Conservation (phyloP, 805 yeast genomes). For the Kuraishia ogatae region DNA sequence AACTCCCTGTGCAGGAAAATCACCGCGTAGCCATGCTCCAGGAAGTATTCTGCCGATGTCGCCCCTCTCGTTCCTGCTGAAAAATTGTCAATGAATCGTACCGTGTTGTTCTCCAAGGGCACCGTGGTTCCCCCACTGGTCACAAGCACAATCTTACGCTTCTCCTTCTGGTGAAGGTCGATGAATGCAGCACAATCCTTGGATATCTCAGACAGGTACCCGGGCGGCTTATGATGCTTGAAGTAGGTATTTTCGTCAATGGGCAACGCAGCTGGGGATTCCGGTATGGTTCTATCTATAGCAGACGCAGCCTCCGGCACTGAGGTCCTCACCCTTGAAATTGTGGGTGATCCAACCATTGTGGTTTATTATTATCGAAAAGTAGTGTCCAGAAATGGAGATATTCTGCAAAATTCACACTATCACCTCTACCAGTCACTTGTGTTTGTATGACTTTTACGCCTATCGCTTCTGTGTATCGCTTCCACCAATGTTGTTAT, state of each 20-base stretch:
- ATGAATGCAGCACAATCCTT: conserved; percentile 54
- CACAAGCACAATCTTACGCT: conserved; percentile 61
- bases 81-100: conserved; percentile 91
- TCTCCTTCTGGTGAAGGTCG: conserved; percentile 33
- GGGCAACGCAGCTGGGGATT: conserved; percentile 67
- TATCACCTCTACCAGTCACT: conserved; percentile 1
- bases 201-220: conserved; percentile 57
- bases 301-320: conserved; percentile 66
- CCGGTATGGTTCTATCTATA: conserved; percentile 69
- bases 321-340: conserved; percentile 45
- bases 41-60: conserved; percentile 84
- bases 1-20: conserved; percentile 89
- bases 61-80: conserved; percentile 99
- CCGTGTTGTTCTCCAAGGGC: conserved; percentile 94
- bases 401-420: no score
- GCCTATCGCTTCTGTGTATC: not conserved
- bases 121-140: conserved; percentile 98
- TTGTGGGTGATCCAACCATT: conserved; percentile 4
- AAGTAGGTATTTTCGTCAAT: conserved; percentile 75
- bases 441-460: not conserved
- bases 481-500: no score
- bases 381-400: conserved; percentile 5
- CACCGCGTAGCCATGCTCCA: conserved; percentile 84
- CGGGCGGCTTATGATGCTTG: conserved; percentile 61
- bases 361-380: no score